phyloP scores from a whole-genome alignment of 495 filamentous ascomycete species.

The Aspergillus conjunctus region DNA sequence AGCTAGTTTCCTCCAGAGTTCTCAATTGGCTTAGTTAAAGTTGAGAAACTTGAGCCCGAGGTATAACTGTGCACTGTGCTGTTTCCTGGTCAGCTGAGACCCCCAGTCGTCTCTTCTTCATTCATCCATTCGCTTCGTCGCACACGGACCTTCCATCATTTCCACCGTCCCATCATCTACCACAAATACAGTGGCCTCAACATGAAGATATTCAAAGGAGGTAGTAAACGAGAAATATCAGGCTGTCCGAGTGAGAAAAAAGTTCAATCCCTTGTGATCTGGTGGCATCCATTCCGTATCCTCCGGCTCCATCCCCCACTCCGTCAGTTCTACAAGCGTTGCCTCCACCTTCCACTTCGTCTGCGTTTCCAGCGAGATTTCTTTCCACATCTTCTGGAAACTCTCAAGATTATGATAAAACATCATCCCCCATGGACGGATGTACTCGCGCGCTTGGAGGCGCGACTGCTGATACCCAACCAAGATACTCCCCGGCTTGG shows the following conservation, averaged over 20 bases:
- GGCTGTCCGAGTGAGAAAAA: neutral
- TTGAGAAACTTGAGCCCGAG: no score
- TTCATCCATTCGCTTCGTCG: no score
- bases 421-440: slow-evolving; percentile 24
- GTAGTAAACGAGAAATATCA: neutral
- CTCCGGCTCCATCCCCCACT: slow-evolving; percentile 18
- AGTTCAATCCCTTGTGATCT: slow-evolving; percentile 10
- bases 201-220: slow-evolving; percentile 1
- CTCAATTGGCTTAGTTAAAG: no score
- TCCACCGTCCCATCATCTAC: no score
- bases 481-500: slow-evolving; percentile 43
- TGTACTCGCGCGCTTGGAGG: slow-evolving; percentile 17
- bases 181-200: no score
- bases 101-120: no score
- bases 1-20: no score
- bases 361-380: slow-evolving; percentile 40
- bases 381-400: slow-evolving; percentile 47
- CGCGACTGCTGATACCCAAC: slow-evolving; percentile 42
- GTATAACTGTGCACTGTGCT: no score
- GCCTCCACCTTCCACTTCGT: slow-evolving; percentile 39
- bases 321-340: neutral
- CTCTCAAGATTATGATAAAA: slow-evolving; percentile 44
- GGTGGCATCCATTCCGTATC: slow-evolving; percentile 14
- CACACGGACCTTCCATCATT: no score
- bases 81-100: no score